Evolutionary conservation across 1,139 yeast species (phyloP), one percentile per base, ranked within the genome.

Genomic region (Candida mesenterica): DNA sequence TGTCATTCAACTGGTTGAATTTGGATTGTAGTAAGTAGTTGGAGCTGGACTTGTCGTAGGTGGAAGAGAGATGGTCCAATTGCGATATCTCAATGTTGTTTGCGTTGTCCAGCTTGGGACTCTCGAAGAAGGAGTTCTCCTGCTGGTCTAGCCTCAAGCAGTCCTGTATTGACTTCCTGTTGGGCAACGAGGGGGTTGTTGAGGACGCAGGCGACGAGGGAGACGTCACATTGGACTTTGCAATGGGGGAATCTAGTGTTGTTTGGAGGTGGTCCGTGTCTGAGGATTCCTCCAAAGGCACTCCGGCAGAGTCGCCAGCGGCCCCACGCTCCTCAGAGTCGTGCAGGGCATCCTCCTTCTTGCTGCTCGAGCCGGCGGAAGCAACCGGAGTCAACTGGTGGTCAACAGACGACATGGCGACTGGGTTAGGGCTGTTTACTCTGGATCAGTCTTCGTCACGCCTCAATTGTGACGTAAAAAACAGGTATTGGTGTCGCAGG

Each of bases 11-110:
- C 30, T 58, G 60, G 36, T 54, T 54, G 41, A 61, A 61, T 32
- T 65, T 65, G 23, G 70, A 57, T 40, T 63, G 65, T 18, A 70
- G 50, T 34, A 70, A 55, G 38, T 55, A 62, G 40, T 66, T 66
- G n/a, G 57, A 39, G 31, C 46, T 40, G 10, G 46, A 30, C 24
- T 54, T 50, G 39, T 59, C 53, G 39, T 56, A 60, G 14, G 60
- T 50, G 20, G 50, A 31, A 4, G 56, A 49, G 9, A 52, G 45
- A n/a, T 34, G 36, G 26, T 48, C 41, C 36, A 52, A 37, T 22
- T 39, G 40, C 15, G 44, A 45, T 19, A 45, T 29, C 14, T 42
- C 40, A 12, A 33, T 31, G n/a, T 35, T 33, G 12, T 40, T 34
- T 6, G 19, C n/a, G 4, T 24, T 15, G 20, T 15, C 35, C 15